These are phyloP conservation scores for Coelastrella sp. DNA, from an alignment of 139 green algal species.

Conservation along the genomic window DNA sequence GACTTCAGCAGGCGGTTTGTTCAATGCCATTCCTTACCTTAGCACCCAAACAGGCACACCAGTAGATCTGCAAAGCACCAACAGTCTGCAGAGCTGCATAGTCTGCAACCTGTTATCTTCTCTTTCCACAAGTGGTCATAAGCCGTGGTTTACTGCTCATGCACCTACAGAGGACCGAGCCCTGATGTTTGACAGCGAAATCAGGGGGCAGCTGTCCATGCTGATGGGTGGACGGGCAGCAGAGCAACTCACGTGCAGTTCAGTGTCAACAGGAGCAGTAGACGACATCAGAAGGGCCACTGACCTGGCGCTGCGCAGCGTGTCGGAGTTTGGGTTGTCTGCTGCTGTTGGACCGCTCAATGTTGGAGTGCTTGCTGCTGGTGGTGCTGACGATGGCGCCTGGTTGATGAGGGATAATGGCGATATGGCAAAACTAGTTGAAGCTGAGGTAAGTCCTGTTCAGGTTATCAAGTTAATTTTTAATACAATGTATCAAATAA, in stretches of 20 bases:
- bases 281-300: constrained; percentile 95
- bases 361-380: constrained; percentile 73
- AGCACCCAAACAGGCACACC: too few species aligned
- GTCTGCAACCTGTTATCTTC: neutral
- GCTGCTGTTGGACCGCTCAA: constrained; percentile 81
- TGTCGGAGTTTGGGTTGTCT: constrained; percentile 73
- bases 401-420: constrained; percentile 45
- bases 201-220: constrained; percentile 87
- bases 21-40: too few species aligned
- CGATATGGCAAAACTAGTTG: constrained; percentile 56
- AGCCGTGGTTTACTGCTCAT: constrained; percentile 43
- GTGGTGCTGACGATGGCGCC: constrained; percentile 70
- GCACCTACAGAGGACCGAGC: constrained; percentile 78
- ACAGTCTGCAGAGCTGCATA: neutral
- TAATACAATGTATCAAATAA: too few species aligned
- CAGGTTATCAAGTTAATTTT: too few species aligned
- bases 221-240: constrained; percentile 92
- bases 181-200: constrained; percentile 91
- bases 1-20: too few species aligned
- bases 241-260: constrained; percentile 81
- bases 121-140: neutral
- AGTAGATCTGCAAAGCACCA: neutral
- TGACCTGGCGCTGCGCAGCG: constrained; percentile 79
- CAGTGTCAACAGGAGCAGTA: constrained; percentile 64
- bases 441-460: constrained; percentile 45